Evolutionary conservation across 2,329 filamentous ascomycete species (phyloP), one percentile per base, ranked within the genome.

Genomic region (Exutisphaerella laricina): DNA sequence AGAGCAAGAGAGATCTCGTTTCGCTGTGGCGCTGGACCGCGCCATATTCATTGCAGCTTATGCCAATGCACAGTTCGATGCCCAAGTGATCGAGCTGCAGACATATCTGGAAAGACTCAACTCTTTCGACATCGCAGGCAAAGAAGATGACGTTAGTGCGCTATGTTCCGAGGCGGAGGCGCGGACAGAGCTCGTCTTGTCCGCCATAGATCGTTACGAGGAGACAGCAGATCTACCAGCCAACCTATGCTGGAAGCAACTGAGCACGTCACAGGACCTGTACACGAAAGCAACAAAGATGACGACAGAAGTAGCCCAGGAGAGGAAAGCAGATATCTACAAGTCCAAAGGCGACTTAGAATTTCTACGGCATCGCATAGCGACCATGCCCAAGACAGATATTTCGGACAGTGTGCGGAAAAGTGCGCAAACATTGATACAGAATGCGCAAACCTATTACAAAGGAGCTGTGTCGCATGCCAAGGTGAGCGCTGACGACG

Each of bases 371-470:
- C 72, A 70, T 59, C 69, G 71, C 28, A 58, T 80, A 20, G 72
- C 73, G 4, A 55, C 49, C 9, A 43, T 54, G 18, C 43, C 50
- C 0, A 47, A 50, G n/a, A 39, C 45, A 1, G 60, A 66, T 26
- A 52, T 68, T 2, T 69, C 73, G 1, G 67, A 71, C 37, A 54
- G 61, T 4, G 53, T 68, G 4, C 57, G 62, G 18, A 67, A 68
- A 35, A 72, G 74, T 53, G 64, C 61, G 3, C 51, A 62, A 4
- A 72, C 68, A 2, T 60, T 80, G 9, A 56, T 77, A 26, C 70
- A 70, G 41, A 80, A 80, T 51, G 75, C 77, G 1, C 70, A 73
- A 48, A 76, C 71, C 4, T 80, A 76, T 54, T 80, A 78, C 53
- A 70, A 73, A 14, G 76, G 77, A 28, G 75, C 74, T 5, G 47